A percentile compares a stretch with the other conserved stretches of the same genome.
Evolutionary conservation across 495 filamentous ascomycete species (phyloP).

Genomic region (Neurospora tetrasperma): DNA sequence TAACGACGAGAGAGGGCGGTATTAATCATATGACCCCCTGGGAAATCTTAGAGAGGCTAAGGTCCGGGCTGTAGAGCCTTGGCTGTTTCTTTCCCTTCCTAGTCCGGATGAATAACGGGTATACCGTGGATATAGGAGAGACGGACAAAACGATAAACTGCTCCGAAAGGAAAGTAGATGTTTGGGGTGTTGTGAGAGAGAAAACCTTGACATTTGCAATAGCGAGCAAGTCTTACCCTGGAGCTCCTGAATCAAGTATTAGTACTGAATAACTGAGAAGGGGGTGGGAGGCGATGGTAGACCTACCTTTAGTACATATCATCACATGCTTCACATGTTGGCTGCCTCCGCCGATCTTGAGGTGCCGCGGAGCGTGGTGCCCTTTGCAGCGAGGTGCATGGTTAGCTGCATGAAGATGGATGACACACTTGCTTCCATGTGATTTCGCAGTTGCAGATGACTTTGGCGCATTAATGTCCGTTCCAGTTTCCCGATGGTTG

Average conservation of each 20-base stretch:
- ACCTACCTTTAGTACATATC: background rate
- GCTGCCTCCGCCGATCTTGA: background rate
- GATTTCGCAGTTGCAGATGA: background rate
- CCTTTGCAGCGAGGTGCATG: background rate
- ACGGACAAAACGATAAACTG: background rate
- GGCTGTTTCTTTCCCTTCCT: no score
- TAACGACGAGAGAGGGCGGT: background rate
- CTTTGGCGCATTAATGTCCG: no score
- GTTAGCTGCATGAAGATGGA: background rate
- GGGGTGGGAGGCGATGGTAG: background rate
- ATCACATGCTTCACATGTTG: background rate
- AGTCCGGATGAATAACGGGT: no score
- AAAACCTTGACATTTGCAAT: background rate
- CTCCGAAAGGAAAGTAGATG: background rate
- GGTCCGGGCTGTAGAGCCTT: no score
- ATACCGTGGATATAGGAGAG: background rate
- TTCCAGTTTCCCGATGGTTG: no score
- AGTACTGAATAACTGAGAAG: background rate
- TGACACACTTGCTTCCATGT: background rate
- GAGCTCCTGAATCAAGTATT: background rate
- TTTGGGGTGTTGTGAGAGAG: background rate
- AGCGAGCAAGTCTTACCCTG: background rate
- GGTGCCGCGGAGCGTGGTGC: background rate
- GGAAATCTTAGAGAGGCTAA: background rate
- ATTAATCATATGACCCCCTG: background rate